These are phyloP conservation scores for Pichia terricola DNA, from an alignment of 1,139 yeast species.

Conservation along the genomic window DNA sequence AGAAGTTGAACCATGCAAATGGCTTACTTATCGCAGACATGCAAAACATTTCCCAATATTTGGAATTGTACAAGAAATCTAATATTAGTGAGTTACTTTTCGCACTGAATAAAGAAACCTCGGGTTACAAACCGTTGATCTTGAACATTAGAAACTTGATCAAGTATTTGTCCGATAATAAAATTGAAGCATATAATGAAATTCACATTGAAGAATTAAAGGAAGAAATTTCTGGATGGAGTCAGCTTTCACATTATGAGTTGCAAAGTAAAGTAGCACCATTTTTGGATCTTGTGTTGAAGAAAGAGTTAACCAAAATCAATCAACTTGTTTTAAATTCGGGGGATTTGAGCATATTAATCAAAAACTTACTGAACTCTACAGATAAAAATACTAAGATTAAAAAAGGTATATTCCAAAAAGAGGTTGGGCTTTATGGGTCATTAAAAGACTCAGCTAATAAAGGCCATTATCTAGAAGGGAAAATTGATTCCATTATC, in stretches of 20 bases:
- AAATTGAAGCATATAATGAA: slow-evolving; percentile 8
- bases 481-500: slow-evolving; percentile 22
- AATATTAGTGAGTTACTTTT: slow-evolving; percentile 20
- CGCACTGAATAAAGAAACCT: slow-evolving; percentile 21
- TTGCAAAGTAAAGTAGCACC: slow-evolving; percentile 24
- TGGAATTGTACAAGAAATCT: slow-evolving; percentile 20
- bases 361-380: slow-evolving; percentile 19
- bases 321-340: slow-evolving; percentile 22
- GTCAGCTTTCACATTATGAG: slow-evolving; percentile 25
- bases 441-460: slow-evolving; percentile 19
- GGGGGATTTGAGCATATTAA: slow-evolving; percentile 23
- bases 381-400: slow-evolving; percentile 10
- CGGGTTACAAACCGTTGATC: slow-evolving; percentile 21
- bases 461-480: slow-evolving; percentile 23
- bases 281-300: slow-evolving; percentile 18
- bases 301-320: slow-evolving; percentile 20
- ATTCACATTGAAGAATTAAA: slow-evolving; percentile 13
- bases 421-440: slow-evolving; percentile 21
- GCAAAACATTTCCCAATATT: slow-evolving; percentile 19
- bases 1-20: slow-evolving; percentile 20
- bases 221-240: slow-evolving; percentile 22
- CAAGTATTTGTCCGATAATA: not conserved
- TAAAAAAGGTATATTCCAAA: slow-evolving; percentile 17
- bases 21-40: slow-evolving; percentile 17
- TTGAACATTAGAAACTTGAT: slow-evolving; percentile 18